Percentiles rank a stretch among this genome's conserved stretches.
Evolutionary conservation across 768 basidiomycete species (phyloP).

Genomic region (Naganishia onofrii): DNA sequence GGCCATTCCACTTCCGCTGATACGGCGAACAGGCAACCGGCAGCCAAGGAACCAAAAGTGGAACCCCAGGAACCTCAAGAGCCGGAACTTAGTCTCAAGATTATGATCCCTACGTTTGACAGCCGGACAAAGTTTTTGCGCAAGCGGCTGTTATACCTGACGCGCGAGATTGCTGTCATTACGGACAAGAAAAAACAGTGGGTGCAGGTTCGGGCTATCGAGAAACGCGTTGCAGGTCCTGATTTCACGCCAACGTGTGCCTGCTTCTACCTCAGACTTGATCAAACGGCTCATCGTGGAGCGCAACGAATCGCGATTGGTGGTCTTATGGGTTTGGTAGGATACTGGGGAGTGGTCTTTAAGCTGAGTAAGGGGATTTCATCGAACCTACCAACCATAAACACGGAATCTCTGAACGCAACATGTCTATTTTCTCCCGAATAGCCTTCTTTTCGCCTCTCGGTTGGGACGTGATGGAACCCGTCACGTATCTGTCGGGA

Average conservation of each 20-base stretch:
- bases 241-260: too few species aligned
- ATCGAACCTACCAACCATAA: constrained; percentile 54
- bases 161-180: constrained; percentile 57
- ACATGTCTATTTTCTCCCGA: not conserved
- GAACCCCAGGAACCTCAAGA: not conserved
- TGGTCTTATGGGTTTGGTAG: constrained; percentile 62
- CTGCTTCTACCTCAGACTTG: constrained; percentile 45
- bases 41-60: not conserved
- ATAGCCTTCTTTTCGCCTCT: constrained; percentile 45
- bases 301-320: constrained; percentile 62
- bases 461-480: constrained; percentile 68
- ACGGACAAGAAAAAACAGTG: constrained; percentile 61
- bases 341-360: constrained; percentile 66
- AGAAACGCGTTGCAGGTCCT: too few species aligned
- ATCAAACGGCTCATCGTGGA: constrained; percentile 60
- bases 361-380: constrained; percentile 59
- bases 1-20: not conserved
- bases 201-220: constrained; percentile 30
- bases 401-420: constrained; percentile 31
- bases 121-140: constrained; percentile 64
- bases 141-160: constrained; percentile 56
- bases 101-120: constrained; percentile 65
- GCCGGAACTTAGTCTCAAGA: constrained; percentile 52
- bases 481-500: constrained; percentile 66
- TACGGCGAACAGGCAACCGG: not conserved